Percentiles rank a stretch among this genome's conserved stretches.
phyloP scores from a whole-genome alignment of 805 yeast genomes.

The Starmerella potacharoeniae region DNA sequence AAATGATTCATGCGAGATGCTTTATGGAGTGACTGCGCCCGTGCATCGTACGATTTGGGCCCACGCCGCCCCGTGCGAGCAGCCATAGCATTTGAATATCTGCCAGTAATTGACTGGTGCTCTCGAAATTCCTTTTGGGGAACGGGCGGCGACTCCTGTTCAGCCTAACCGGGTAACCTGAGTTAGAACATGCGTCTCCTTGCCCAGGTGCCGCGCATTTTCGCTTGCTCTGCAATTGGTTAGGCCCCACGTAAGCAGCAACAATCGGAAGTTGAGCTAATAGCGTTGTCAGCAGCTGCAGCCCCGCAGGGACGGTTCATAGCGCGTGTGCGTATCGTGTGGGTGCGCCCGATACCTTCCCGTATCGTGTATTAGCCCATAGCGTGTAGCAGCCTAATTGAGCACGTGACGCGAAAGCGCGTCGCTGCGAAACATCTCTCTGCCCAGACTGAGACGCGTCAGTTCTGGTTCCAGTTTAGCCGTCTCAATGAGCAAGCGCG shows the following conservation, averaged over 20 bases:
- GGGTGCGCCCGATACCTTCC: too few species aligned
- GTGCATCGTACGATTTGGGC: too few species aligned
- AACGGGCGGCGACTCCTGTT: too few species aligned
- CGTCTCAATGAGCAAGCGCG: constrained; percentile 21
- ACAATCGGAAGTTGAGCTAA: background rate
- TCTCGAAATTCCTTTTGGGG: too few species aligned
- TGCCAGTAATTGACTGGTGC: too few species aligned
- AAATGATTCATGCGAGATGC: too few species aligned
- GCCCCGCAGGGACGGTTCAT: too few species aligned
- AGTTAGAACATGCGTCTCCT: background rate
- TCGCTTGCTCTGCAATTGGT: background rate
- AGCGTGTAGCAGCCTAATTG: background rate
- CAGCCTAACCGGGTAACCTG: background rate
- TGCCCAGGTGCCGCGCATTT: background rate
- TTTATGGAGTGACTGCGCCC: too few species aligned
- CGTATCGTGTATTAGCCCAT: background rate
- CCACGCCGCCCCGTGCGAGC: too few species aligned
- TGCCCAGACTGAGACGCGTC: background rate
- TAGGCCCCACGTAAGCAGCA: background rate
- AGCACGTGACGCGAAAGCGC: background rate
- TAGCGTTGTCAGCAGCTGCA: too few species aligned
- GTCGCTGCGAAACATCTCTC: background rate
- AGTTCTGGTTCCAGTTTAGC: background rate
- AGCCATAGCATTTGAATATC: too few species aligned
- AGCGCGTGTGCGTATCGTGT: too few species aligned